phyloP scores from a whole-genome alignment of 2,329 filamentous ascomycete species.

The Aspergillus hortae region DNA sequence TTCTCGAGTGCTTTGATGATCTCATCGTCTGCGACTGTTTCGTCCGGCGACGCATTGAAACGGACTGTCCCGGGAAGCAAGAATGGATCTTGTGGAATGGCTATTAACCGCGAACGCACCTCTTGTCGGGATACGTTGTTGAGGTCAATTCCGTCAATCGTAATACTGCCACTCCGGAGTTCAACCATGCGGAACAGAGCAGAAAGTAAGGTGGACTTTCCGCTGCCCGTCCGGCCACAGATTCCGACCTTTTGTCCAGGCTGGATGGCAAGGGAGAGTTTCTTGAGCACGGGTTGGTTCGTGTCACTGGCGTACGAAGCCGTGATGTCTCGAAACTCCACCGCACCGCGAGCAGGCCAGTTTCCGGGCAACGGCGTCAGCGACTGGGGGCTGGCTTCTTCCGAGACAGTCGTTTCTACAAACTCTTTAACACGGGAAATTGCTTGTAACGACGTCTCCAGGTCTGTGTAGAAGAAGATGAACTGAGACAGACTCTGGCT shows the following conservation, averaged over 20 bases:
- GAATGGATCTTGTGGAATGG: background rate
- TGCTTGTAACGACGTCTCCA: constrained; percentile 3
- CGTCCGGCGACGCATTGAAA: constrained; percentile 2
- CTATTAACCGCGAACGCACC: background rate
- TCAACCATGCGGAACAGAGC: constrained; percentile 26
- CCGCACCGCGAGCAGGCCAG: background rate
- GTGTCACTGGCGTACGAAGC: background rate
- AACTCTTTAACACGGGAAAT: constrained; percentile 3
- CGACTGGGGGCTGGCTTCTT: background rate
- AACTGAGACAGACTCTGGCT: background rate
- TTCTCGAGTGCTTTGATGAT: background rate
- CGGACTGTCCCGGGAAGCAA: background rate
- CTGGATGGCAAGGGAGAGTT: background rate
- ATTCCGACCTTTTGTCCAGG: constrained; percentile 32
- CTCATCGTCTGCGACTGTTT: background rate
- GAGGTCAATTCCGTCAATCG: background rate
- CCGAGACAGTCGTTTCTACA: background rate
- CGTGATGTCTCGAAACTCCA: background rate
- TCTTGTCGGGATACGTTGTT: background rate
- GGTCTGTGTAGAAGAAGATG: background rate
- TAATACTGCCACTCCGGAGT: constrained; percentile 6
- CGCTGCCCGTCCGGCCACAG: constrained; percentile 26
- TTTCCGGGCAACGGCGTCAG: background rate
- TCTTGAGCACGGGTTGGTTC: background rate
- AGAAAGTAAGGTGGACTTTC: constrained; percentile 5